Evolutionary conservation across 176 grass and related monocot species (phyloP), one percentile per base, ranked within the genome.

Genomic region (Luzula sylvatica): DNA sequence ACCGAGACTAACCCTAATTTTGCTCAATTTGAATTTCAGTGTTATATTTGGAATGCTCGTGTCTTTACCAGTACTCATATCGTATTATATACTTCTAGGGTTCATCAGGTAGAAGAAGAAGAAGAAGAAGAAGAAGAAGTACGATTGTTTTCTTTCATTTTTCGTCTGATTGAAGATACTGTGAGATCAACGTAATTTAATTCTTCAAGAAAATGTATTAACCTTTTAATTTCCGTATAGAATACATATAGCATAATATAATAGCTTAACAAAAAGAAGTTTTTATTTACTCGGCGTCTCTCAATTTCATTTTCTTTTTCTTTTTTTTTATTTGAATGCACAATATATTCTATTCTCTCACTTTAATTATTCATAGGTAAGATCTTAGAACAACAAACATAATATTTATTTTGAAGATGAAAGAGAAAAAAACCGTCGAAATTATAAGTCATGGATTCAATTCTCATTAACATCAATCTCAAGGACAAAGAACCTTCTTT

Each of bases 41-140:
- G 86, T 84, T 32, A 89, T 89, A 76, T 83, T 89, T 68, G 80
- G 86, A 52, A 89, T 89, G 86, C 75, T 89, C 9, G 80, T 84
- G 72, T 80, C 80, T 49, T 63, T 89, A 55, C 75, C 86, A 9
- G 70, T 89, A 75, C 58, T 89, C 69, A 62, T 89, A 51, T 69
- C 79, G 56, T 79, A 83, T 73, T 89, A 83, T 63, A 50, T 89
- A 61, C 39, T 84, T 26, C 49, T 89, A 66, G 80, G 78, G 32
- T 57, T 89, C 66, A 78, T 79, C 65, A 53, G 84, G 38, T 83
- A 83, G 73, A 57, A 0, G 2, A 40, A 35, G 29, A 54, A n/a
- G n/a, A n/a, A n/a, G n/a, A n/a, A n/a, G n/a, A n/a, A n/a, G n/a
- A n/a, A n/a, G n/a, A n/a, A n/a, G n/a, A n/a, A n/a, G n/a, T n/a